A percentile compares a stretch with the other conserved stretches of the same genome.
phyloP scores from a whole-genome alignment of 768 basidiomycete species.

The Tulasnella sp. region DNA sequence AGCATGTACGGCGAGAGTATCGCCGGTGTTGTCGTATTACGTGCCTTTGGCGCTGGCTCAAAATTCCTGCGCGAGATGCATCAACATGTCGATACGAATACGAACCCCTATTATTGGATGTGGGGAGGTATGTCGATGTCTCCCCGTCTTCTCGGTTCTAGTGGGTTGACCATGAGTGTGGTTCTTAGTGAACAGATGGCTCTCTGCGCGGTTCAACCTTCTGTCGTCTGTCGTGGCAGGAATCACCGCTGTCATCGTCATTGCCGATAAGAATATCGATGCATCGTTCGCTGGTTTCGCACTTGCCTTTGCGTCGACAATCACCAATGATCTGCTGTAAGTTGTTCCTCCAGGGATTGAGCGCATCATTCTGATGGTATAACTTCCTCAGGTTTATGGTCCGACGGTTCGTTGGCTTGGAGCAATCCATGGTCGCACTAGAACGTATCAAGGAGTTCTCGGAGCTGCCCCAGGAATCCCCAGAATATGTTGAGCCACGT shows the following conservation, averaged over 20 bases:
- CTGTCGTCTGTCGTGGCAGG: constrained; percentile 61
- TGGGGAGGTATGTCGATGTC: constrained; percentile 48
- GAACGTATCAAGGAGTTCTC: constrained; percentile 90
- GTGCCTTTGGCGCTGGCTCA: constrained; percentile 79
- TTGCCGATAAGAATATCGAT: constrained; percentile 56
- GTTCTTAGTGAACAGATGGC: constrained; percentile 67
- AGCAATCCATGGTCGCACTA: constrained; percentile 73
- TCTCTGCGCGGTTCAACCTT: constrained; percentile 76
- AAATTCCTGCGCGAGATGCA: constrained; percentile 80
- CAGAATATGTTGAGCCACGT: constrained; percentile 79
- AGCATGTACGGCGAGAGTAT: constrained; percentile 44
- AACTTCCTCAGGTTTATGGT: constrained; percentile 50
- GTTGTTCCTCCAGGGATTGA: constrained; percentile 25
- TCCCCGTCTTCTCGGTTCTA: background rate
- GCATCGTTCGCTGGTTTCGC: constrained; percentile 81
- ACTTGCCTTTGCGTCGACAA: constrained; percentile 66
- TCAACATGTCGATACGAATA: constrained; percentile 54
- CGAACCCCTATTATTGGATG: constrained; percentile 75
- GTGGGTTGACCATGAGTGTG: background rate
- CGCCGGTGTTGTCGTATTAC: constrained; percentile 33
- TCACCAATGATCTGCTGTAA: constrained; percentile 49
- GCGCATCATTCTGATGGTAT: constrained; percentile 14
- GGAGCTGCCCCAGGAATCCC: constrained; percentile 58
- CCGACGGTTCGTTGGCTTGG: constrained; percentile 71
- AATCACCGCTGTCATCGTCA: constrained; percentile 52